Evolutionary conservation across 805 yeast species (phyloP).

Genomic region (Pichia exigua): DNA sequence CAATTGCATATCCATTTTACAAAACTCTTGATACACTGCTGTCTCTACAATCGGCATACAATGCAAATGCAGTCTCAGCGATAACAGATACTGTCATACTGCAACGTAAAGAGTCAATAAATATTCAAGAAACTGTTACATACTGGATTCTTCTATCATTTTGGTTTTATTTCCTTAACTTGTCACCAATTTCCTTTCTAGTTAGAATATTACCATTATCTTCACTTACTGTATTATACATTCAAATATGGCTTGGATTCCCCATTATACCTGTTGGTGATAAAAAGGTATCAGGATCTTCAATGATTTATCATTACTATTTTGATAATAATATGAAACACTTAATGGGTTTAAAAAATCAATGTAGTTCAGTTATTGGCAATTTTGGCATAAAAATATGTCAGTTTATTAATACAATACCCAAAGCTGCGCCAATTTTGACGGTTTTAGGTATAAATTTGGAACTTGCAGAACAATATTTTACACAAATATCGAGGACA

Average conservation of each 20-base stretch:
- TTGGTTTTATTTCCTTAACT: conserved; percentile 15
- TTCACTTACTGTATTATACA: conserved; percentile 37
- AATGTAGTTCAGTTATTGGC: not conserved
- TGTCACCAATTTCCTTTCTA: conserved; percentile 30
- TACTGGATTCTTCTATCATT: conserved; percentile 63
- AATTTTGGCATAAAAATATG: not conserved
- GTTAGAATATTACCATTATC: conserved; percentile 47
- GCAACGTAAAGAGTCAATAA: not conserved
- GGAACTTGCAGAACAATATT: not conserved
- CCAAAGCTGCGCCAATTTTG: not conserved
- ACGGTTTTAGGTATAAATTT: not conserved
- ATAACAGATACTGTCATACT: conserved; percentile 8
- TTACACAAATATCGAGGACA: not conserved
- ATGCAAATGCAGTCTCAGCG: not conserved
- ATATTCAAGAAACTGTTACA: conserved; percentile 38
- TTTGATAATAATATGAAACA: conserved; percentile 3
- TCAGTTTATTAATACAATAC: not conserved
- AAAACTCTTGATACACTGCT: conserved; percentile 25
- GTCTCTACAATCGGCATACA: not conserved
- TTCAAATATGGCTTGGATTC: conserved; percentile 55
- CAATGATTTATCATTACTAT: conserved; percentile 10
- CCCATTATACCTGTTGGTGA: conserved; percentile 27
- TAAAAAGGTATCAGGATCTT: conserved; percentile 8
- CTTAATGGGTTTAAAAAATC: not conserved
- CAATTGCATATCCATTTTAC: conserved; percentile 32